Percentiles rank a stretch among this genome's conserved stretches.
Conservation (phyloP, 331 rosid genomes). For the Quercus phellos region DNA sequence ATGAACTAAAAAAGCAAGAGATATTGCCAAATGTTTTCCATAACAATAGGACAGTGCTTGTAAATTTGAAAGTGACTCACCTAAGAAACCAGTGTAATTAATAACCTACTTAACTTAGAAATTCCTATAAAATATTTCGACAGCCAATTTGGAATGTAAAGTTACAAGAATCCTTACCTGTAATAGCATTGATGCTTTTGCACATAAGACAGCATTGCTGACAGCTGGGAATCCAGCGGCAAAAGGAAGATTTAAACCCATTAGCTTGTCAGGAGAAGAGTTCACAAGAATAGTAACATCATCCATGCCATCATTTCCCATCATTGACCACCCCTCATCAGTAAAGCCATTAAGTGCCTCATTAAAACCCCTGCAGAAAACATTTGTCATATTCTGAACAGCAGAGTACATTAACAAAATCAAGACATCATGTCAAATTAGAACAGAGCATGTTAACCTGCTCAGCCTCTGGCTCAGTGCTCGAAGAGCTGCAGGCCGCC, state of each 20-base stretch:
- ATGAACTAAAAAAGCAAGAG: neutral
- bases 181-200: slow-evolving; percentile 97
- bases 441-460: slow-evolving; percentile 45
- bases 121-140: neutral
- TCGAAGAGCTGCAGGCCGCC: slow-evolving; percentile 92
- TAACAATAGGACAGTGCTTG: neutral
- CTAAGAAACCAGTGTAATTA: neutral
- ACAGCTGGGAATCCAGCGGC: slow-evolving; percentile 87
- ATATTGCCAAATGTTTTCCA: neutral
- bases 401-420: neutral
- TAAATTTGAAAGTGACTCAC: neutral
- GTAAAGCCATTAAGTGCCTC: slow-evolving; percentile 98
- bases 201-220: slow-evolving; percentile 93
- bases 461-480: slow-evolving; percentile 92
- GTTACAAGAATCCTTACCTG: slow-evolving; percentile 56
- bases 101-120: neutral
- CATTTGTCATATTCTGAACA: slow-evolving; percentile 23
- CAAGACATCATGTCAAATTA: neutral
- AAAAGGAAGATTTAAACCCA: slow-evolving; percentile 92
- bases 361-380: slow-evolving; percentile 80
- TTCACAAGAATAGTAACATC: slow-evolving; percentile 89
- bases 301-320: slow-evolving; percentile 94
- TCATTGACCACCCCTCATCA: slow-evolving; percentile 98
- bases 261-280: slow-evolving; percentile 90
- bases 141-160: neutral